A percentile compares a stretch with the other conserved stretches of the same genome.
Conservation (phyloP, 202 grass and related monocot genomes). For the Schoenoplectus triqueter region DNA sequence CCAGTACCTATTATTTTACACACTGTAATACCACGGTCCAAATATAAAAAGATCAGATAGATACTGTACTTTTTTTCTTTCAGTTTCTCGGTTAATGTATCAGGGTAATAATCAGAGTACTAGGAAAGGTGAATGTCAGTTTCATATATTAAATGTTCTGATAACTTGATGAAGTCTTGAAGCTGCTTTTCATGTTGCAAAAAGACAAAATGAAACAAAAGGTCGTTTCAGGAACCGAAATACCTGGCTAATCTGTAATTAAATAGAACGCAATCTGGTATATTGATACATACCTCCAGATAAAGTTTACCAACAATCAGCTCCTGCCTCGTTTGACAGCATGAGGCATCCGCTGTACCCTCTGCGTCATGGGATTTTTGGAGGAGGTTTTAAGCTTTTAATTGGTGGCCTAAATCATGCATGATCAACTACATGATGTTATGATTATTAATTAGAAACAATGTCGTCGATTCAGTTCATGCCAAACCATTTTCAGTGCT, state of each 20-base stretch:
- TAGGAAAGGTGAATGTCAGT: constrained; percentile 36
- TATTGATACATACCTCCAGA: too few species aligned
- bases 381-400: too few species aligned
- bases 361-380: too few species aligned
- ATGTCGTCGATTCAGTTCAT: too few species aligned
- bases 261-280: not conserved
- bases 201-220: constrained; percentile 15
- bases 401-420: too few species aligned
- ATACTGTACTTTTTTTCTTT: constrained; percentile 26
- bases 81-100: constrained; percentile 27
- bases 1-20: not conserved
- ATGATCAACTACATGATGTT: too few species aligned
- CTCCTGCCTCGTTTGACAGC: too few species aligned
- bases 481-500: too few species aligned
- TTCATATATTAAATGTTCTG: constrained; percentile 39
- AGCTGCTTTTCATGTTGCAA: constrained; percentile 24
- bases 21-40: not conserved
- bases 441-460: too few species aligned
- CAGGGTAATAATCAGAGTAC: constrained; percentile 40
- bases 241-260: not conserved
- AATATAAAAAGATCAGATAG: not conserved
- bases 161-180: not conserved
- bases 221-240: not conserved
- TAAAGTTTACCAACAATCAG: too few species aligned
- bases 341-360: too few species aligned